These are phyloP conservation scores for Alternaria gaisen DNA, from an alignment of 2,329 filamentous ascomycete genomes.

Conservation along the genomic window DNA sequence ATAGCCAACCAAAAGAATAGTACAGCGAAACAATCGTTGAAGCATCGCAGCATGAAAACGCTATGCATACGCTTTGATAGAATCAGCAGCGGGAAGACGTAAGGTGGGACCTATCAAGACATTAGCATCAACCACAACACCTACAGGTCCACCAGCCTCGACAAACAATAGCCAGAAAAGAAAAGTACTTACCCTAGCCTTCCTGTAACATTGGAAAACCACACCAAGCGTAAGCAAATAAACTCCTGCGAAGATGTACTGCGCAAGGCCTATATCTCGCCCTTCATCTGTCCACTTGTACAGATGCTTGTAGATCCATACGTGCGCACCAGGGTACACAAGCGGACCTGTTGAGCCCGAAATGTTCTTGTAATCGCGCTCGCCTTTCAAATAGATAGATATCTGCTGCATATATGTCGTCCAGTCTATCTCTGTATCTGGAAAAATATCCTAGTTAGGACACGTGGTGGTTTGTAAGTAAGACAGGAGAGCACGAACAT, in stretches of 20 bases:
- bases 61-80: conserved; percentile 93
- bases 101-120: conserved; percentile 75
- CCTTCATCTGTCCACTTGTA: conserved; percentile 82
- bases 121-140: not conserved
- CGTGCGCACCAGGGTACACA: conserved; percentile 93
- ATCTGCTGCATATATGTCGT: conserved; percentile 96
- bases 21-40: conserved; percentile 93
- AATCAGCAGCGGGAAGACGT: conserved; percentile 84
- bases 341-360: conserved; percentile 89
- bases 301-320: conserved; percentile 86
- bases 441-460: not conserved
- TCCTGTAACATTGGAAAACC: conserved; percentile 83
- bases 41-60: conserved; percentile 89
- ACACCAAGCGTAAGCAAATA: conserved; percentile 79
- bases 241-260: conserved; percentile 80
- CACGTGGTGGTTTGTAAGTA: conserved; percentile 32
- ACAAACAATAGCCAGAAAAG: not conserved
- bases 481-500: conserved; percentile 66
- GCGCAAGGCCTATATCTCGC: conserved; percentile 78
- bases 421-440: conserved; percentile 99
- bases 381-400: conserved; percentile 78
- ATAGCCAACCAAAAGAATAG: conserved; percentile 86
- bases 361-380: conserved; percentile 87
- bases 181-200: conserved; percentile 66
- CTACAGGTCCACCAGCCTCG: not conserved